Base-by-base conservation (phyloP, 23 red algal genomes). In the Gracilaria domingensis region DNA sequence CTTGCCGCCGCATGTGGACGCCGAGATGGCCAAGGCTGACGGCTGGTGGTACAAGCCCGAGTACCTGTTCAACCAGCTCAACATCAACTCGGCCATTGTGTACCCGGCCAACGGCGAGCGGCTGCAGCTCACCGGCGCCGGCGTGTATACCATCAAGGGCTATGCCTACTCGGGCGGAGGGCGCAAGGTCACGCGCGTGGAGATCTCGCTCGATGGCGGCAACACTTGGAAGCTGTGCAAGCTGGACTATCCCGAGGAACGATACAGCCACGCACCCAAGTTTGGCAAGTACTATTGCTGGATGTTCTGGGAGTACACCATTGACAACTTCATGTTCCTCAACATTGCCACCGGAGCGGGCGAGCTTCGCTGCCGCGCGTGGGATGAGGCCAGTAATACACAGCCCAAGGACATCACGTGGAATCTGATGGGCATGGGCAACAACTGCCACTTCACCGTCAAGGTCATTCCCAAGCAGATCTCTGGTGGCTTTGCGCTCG, bases 361-460 rank as follows among this genome's bases (percentile, higher is more conserved):
- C n/a, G 93, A 95, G 66, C 30, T 99, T 56, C 67, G 80, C 8
- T 90, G 87, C 42, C 90, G 97, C 20, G 97, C 97, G 13, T 95
- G 94, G 92, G 97, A 99, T 54, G 89, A 91, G 32, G 85, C 85
- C 23, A 96, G 87, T 84, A 99, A 99, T 72, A 96, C 97, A 6
- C 97, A 99, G 67, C 97, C 97, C 11, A 88, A 93, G 65, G 62
- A 83, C 42, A 90, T 94, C 70, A 96, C 92, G 36, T 99, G 97
- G 97, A 99, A 99, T 60, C 55, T 99, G 1, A 93, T 96, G 87
- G 97, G 97, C 51, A 96, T 99, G 91, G 95, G 94, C 23, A 99
- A 99, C 79, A 99, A 99, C 76, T 93, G 88, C 53, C 89, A 95
- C 79, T 98, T 94, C 82, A 91, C 86, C 7, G 96, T 98, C 34